A percentile compares a stretch with the other conserved stretches of the same genome.
Evolutionary conservation across 2,329 filamentous ascomycete species (phyloP).

Genomic region (Emmonsia crescens): DNA sequence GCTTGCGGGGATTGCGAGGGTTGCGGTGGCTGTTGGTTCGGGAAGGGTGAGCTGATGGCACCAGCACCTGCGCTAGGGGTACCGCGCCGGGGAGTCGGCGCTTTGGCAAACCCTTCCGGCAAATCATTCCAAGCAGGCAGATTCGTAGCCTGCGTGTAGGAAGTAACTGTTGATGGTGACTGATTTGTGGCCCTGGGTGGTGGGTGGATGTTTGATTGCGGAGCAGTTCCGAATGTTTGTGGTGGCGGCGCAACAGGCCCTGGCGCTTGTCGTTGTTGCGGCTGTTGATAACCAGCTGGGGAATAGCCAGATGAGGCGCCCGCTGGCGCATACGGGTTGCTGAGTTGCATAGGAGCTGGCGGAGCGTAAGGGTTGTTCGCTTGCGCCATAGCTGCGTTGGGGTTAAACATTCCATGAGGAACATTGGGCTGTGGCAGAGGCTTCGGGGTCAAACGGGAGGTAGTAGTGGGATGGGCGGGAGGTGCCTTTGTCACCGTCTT

Average conservation of each 20-base stretch:
- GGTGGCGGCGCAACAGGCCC: slow-evolving; percentile 19
- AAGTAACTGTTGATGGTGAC: slow-evolving; percentile 57
- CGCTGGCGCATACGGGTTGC: slow-evolving; percentile 25
- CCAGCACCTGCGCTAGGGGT: slow-evolving; percentile 56
- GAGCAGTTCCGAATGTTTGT: slow-evolving; percentile 31
- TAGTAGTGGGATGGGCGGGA: slow-evolving; percentile 29
- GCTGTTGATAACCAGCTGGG: slow-evolving; percentile 47
- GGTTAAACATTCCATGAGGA: slow-evolving; percentile 21
- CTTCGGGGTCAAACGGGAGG: slow-evolving; percentile 35
- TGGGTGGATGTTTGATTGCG: slow-evolving; percentile 40
- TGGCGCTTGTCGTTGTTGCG: slow-evolving; percentile 33
- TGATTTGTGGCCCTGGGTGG: slow-evolving; percentile 57
- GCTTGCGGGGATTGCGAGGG: slow-evolving; percentile 14
- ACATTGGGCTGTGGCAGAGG: slow-evolving; percentile 27
- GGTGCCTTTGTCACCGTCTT: slow-evolving; percentile 40
- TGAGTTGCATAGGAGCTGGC: slow-evolving; percentile 13
- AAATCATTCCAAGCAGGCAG: slow-evolving; percentile 90
- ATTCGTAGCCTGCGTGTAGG: slow-evolving; percentile 52
- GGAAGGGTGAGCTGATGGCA: slow-evolving; percentile 65
- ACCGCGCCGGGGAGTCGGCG: slow-evolving; percentile 56
- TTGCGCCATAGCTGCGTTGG: slow-evolving; percentile 12
- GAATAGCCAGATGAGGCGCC: slow-evolving; percentile 24
- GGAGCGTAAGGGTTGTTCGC: slow-evolving; percentile 17
- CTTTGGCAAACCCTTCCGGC: slow-evolving; percentile 67
- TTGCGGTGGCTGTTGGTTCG: slow-evolving; percentile 51